phyloP scores from a whole-genome alignment of 257 asterid species.

The Linderniella brevidens region DNA sequence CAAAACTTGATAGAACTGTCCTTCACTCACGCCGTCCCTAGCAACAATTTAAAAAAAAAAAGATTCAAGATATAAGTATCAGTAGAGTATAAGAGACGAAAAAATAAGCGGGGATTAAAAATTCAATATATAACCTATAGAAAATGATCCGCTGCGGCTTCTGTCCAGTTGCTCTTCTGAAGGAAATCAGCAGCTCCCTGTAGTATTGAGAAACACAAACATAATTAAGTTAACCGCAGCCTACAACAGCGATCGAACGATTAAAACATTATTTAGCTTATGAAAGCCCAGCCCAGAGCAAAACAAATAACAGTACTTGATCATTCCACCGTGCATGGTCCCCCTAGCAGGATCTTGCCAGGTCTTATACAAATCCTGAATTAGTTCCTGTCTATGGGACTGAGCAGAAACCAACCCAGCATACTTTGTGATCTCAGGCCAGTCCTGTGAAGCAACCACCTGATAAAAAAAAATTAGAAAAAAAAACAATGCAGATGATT shows the following conservation, averaged over 20 bases:
- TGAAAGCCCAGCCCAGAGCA: background rate
- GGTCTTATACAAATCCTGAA: constrained; percentile 69
- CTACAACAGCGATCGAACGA: background rate
- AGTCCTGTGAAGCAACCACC: constrained; percentile 99
- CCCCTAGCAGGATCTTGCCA: constrained; percentile 52
- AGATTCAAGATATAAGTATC: background rate
- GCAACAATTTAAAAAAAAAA: no score
- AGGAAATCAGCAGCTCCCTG: constrained; percentile 84
- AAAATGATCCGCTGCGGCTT: constrained; percentile 81
- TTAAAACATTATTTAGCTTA: no score
- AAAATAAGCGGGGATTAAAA: background rate
- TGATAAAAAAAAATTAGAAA: constrained; percentile 9
- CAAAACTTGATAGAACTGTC: constrained; percentile 88
- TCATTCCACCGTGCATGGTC: constrained; percentile 77
- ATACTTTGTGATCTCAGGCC: constrained; percentile 92
- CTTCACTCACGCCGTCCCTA: constrained; percentile 98
- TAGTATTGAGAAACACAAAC: constrained; percentile 4
- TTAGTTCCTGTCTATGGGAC: constrained; percentile 91
- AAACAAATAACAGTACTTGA: constrained; percentile 32
- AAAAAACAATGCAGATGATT: no score
- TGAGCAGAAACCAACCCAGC: constrained; percentile 97
- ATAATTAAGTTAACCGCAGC: background rate
- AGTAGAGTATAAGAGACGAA: background rate
- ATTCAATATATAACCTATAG: constrained; percentile 38
- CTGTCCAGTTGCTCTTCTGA: constrained; percentile 81